Conservation (phyloP, 148 eudicot species). For the Bassia scoparia region DNA sequence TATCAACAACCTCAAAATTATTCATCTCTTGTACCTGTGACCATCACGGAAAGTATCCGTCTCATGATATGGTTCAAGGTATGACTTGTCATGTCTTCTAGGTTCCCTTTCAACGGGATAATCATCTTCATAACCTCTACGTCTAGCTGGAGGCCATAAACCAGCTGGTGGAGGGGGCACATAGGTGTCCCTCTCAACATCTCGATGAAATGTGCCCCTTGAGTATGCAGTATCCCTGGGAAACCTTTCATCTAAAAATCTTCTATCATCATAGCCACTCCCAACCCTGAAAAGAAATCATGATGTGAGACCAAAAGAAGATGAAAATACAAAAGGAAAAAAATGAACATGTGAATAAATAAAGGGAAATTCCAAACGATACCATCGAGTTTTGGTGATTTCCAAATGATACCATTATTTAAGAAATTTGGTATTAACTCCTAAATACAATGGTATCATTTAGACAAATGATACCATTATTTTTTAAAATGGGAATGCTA, state of each 20-base stretch:
- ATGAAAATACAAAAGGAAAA: neutral
- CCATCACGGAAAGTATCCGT: conserved; percentile 45
- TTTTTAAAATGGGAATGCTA: too few relatives aligned
- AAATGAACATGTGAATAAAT: too few relatives aligned
- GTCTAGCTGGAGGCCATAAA: conserved; percentile 69
- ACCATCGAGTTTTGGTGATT: too few relatives aligned
- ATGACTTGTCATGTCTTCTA: conserved; percentile 69
- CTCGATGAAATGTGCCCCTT: conserved; percentile 63
- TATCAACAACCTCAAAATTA: conserved; percentile 35
- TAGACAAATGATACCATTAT: too few relatives aligned
- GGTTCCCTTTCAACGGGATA: conserved; percentile 72
- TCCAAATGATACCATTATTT: too few relatives aligned
- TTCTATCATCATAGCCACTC: conserved; percentile 83
- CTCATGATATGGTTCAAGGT: conserved; percentile 56
- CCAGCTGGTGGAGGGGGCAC: conserved; percentile 65
- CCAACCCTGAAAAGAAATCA: conserved; percentile 58
- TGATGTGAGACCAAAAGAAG: conserved; percentile 27
- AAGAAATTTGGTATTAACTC: too few relatives aligned
- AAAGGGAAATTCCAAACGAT: too few relatives aligned
- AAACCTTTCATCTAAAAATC: conserved; percentile 78
- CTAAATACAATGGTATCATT: too few relatives aligned
- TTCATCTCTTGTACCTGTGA: conserved; percentile 39
- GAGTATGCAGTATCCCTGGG: conserved; percentile 63
- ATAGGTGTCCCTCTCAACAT: conserved; percentile 67
- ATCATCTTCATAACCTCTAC: conserved; percentile 84